Base-by-base conservation (phyloP, 495 filamentous ascomycete genomes). In the Chaetomium cochliodes region DNA sequence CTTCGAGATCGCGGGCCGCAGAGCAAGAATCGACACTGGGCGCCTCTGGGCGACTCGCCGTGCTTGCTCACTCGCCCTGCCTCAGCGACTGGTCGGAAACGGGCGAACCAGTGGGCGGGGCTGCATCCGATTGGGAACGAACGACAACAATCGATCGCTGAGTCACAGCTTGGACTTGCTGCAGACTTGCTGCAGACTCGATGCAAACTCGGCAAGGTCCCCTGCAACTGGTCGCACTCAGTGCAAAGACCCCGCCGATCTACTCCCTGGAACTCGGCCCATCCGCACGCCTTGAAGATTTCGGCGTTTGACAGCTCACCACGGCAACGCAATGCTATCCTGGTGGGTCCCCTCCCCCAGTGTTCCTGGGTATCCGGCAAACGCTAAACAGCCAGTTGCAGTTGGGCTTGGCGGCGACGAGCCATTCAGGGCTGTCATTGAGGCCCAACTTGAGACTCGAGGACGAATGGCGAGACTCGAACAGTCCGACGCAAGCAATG, bases 121-220 rank as follows among this genome's bases (percentile, higher is more conserved):
- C 58, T 7, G 41, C 26, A 59, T 64, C 64, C 60, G 69, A 68
- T 70, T 66, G 69, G 69, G 57, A 62, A 33, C 9, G 26, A 5
- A 18, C 42, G 53, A 33, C 39, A 33, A 50, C 51, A 22, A 22
- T 67, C 65, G 64, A 64, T 66, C 52, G 62, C 58, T 62, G 62
- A 61, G 28, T 64, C 50, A 62, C 37, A 28, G 37, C 11, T 37
- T 20, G 26, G 18, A 22, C 9, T 37, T 37, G 33, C 33, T 37
- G 33, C 33, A 12, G 33, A 12, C 33, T 37, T 12, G 33, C 33
- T 37, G 33, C 33, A 37, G 5, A 37, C 33, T 37, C 28, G 28
- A 30, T 30, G 28, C 28, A 30, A 30, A 30, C 28, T 37, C 33
- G n/a, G n/a, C n/a, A n/a, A n/a, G n/a, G n/a, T n/a, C 33, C 33